These are phyloP conservation scores for Penicillium sp. DNA, from an alignment of 2,329 filamentous ascomycete genomes.

Conservation along the genomic window DNA sequence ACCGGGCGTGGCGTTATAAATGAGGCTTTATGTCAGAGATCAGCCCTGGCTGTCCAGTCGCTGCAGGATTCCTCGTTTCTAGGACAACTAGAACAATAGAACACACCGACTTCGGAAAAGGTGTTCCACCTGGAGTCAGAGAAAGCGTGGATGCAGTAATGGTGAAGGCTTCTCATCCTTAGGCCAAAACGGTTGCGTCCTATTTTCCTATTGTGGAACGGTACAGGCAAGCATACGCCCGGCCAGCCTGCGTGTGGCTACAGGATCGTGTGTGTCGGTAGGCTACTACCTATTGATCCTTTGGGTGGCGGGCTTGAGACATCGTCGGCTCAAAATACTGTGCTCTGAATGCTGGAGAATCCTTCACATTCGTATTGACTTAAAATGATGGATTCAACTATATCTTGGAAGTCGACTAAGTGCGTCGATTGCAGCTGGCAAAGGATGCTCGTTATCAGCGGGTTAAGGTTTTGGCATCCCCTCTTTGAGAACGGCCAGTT, in stretches of 20 bases:
- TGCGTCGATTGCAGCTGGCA: background rate
- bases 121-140: background rate
- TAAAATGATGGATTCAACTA: background rate
- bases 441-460: background rate
- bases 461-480: background rate
- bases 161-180: background rate
- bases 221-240: background rate
- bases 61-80: background rate
- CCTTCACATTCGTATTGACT: background rate
- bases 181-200: background rate
- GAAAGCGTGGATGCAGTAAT: background rate
- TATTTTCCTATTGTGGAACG: background rate
- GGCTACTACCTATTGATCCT: too few relatives aligned
- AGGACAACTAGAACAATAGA: background rate
- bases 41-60: background rate
- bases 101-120: background rate
- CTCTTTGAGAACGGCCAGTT: background rate
- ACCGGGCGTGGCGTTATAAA: slow-evolving; percentile 1
- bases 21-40: slow-evolving; percentile 1
- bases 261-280: background rate
- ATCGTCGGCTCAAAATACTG: too few relatives aligned
- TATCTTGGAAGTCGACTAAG: background rate
- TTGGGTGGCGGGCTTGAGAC: background rate
- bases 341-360: background rate
- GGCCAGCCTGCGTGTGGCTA: background rate